Base-by-base conservation (phyloP, 768 basidiomycete genomes). In the Sutorius australiensis region DNA sequence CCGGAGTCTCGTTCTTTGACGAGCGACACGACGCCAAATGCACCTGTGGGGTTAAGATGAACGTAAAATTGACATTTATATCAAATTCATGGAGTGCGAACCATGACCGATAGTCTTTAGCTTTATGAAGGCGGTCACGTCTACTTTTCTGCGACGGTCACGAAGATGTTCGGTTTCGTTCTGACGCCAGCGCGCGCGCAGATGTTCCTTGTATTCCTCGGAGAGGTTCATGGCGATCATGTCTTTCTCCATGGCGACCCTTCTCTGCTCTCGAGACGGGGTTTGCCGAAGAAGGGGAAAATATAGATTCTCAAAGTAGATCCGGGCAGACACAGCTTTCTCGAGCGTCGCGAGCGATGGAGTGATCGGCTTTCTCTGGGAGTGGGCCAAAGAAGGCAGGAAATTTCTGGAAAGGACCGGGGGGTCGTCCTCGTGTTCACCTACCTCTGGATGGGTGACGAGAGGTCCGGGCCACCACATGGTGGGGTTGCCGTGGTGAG, bases 21-120 rank as follows among this genome's bases (percentile, higher is more conserved):
- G 46, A 99, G 82, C 10, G 87, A 89, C 16, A 99, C 95, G 41
- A 98, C 95, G 1, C 95, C 95, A 72, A 99, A 98, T 10, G 95
- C 95, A 61, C 92, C 92, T 87, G 70, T 54, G 58, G 61, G 58
- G 59, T 64, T 66, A 66, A 53, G 56, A 63, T 69, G 64, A 60
- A 60, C 43, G 48, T 37, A 57, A 54, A 57, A 60, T 58, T 51
- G 59, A 61, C 13, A 40, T 43, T 11, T n/a, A 53, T 56, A 63
- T 69, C 55, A 60, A 61, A 62, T 62, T 64, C 50, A 51, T 61
- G 53, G 57, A 44, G 31, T 36, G 60, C 70, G 60, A 61, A 92
- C 93, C 94, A 69, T 97, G 92, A 33, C 95, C 94, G 65, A 97
- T 95, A 45, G 91, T 92, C 78, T 95, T 90, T 57, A 98, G 79